Evolutionary conservation across 1,284 basidiomycete genomes (phyloP).

Genomic region (Ceratobasidium sp.): DNA sequence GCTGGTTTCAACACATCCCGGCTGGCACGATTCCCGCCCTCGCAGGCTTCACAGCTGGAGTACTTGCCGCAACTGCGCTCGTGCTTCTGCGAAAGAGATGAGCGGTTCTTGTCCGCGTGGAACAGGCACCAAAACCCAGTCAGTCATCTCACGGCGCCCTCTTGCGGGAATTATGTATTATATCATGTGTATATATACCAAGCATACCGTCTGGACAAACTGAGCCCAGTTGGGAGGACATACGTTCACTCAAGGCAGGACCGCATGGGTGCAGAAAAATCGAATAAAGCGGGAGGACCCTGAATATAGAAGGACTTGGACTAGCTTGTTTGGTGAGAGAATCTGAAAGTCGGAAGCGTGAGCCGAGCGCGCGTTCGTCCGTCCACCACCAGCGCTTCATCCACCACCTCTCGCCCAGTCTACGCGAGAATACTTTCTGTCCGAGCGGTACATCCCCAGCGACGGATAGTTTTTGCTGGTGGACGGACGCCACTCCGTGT

Average conservation of each 20-base stretch:
- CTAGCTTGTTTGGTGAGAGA: conserved; percentile 9
- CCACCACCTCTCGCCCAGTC: neutral
- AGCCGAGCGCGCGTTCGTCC: conserved; percentile 1
- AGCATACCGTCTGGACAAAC: neutral
- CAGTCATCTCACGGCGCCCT: neutral
- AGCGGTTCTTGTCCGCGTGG: neutral
- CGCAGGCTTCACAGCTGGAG: conserved; percentile 20
- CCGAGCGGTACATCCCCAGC: neutral
- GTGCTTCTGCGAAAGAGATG: conserved; percentile 18
- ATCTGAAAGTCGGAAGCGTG: conserved; percentile 21
- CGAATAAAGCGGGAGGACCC: neutral
- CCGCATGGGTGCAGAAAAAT: neutral
- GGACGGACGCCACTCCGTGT: neutral
- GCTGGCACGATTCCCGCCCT: conserved; percentile 1
- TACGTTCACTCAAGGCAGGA: neutral
- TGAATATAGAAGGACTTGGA: neutral
- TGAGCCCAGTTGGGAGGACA: neutral
- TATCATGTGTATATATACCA: conserved; percentile 4
- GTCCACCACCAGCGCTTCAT: neutral
- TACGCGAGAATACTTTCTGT: neutral
- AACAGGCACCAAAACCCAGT: neutral
- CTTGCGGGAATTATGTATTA: neutral
- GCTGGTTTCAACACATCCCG: conserved; percentile 24
- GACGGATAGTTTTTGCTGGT: neutral
- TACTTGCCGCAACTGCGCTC: conserved; percentile 1